Evolutionary conservation across 169 alveolate genomes (phyloP).

Genomic region (Cryptosporidium ryanae): DNA sequence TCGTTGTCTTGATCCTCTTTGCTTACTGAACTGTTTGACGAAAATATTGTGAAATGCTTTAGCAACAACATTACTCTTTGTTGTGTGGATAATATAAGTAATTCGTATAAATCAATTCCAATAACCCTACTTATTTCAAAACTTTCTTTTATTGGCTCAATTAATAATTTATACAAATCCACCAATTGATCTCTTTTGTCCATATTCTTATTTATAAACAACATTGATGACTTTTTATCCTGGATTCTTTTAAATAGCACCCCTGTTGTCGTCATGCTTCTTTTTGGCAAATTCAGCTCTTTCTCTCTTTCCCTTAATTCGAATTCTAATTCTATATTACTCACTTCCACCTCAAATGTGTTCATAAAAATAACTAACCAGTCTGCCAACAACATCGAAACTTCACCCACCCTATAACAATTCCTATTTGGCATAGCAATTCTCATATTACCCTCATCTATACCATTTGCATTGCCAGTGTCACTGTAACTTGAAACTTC

Average conservation of each 20-base stretch:
- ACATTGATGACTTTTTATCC: constrained; percentile 29
- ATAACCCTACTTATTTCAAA: constrained; percentile 14
- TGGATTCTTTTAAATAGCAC: constrained; percentile 36
- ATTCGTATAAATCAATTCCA: constrained; percentile 33
- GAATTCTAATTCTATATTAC: constrained; percentile 34
- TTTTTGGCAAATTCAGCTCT: constrained; percentile 11
- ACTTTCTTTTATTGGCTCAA: constrained; percentile 10
- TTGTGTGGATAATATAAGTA: constrained; percentile 24
- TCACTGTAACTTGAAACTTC: background rate
- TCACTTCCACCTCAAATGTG: constrained; percentile 37
- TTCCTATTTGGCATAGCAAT: background rate
- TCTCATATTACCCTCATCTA: background rate
- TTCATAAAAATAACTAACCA: constrained; percentile 55
- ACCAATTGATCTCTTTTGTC: constrained; percentile 37
- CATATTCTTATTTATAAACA: constrained; percentile 25
- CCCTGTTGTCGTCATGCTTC: constrained; percentile 6
- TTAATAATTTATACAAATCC: constrained; percentile 26
- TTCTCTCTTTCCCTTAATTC: background rate
- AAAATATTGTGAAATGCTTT: background rate
- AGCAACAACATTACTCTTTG: constrained; percentile 37
- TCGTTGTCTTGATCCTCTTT: background rate
- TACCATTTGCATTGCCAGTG: background rate
- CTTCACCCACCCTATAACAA: background rate
- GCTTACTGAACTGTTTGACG: background rate
- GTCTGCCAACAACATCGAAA: constrained; percentile 5